Conservation (phyloP, 495 filamentous ascomycete genomes). For the Daldinia bambusicola region DNA sequence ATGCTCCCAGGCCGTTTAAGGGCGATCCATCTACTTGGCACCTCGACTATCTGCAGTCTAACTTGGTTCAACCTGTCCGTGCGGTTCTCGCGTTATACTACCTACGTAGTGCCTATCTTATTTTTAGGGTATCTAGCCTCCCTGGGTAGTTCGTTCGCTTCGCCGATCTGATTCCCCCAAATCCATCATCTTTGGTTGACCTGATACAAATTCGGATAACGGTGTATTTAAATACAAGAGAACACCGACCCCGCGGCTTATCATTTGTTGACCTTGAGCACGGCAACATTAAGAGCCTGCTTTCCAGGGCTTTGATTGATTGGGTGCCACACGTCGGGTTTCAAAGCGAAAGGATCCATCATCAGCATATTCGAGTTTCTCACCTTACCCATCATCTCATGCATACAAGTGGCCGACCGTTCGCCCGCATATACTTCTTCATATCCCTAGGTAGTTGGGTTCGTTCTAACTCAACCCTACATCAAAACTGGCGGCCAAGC, state of each 20-base stretch:
- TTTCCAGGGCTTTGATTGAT: slow-evolving; percentile 31
- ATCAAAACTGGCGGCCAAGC: background rate
- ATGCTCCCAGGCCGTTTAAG: slow-evolving; percentile 28
- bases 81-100: slow-evolving; percentile 31
- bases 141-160: slow-evolving; percentile 14
- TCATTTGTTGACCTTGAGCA: slow-evolving; percentile 37
- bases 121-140: slow-evolving; percentile 17
- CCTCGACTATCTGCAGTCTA: slow-evolving; percentile 34
- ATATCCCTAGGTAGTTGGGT: slow-evolving; percentile 5
- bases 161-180: slow-evolving; percentile 30
- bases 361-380: slow-evolving; percentile 34
- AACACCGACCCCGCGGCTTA: slow-evolving; percentile 38
- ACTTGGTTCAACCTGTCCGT: slow-evolving; percentile 22
- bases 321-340: slow-evolving; percentile 38
- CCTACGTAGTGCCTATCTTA: background rate
- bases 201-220: slow-evolving; percentile 14
- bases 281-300: slow-evolving; percentile 14
- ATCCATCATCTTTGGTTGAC: background rate
- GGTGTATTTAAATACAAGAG: slow-evolving; percentile 10
- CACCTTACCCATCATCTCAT: slow-evolving; percentile 43
- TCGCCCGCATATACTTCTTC: slow-evolving; percentile 18
- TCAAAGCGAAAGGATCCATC: slow-evolving; percentile 42
- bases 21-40: slow-evolving; percentile 35
- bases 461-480: background rate
- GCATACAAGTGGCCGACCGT: slow-evolving; percentile 29